Percentiles rank a stretch among this genome's conserved stretches.
phyloP scores from a whole-genome alignment of 768 basidiomycete genomes.

The Coprinopsis sp. region DNA sequence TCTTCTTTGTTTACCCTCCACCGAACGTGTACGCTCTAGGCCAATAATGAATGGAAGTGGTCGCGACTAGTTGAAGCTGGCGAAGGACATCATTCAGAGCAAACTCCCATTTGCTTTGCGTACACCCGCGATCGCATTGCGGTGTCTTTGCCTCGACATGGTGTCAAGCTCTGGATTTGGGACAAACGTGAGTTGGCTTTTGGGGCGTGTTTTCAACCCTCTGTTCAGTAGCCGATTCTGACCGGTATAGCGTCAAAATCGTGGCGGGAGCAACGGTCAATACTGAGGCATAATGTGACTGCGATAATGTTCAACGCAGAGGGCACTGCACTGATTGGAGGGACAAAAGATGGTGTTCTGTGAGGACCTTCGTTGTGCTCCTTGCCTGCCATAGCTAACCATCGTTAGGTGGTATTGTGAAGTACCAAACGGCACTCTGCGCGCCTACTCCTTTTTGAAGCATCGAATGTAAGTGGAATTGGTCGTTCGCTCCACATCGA shows the following conservation, averaged over 20 bases:
- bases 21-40: conserved; percentile 24
- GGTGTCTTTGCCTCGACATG: conserved; percentile 52
- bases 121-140: conserved; percentile 56
- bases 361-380: conserved; percentile 25
- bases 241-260: conserved; percentile 35
- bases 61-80: conserved; percentile 50
- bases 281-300: conserved; percentile 60
- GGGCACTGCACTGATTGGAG: conserved; percentile 61
- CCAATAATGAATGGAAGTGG: conserved; percentile 51
- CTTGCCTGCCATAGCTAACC: neutral
- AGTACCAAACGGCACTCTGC: conserved; percentile 61
- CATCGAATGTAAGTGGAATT: conserved; percentile 47
- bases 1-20: neutral
- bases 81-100: conserved; percentile 28
- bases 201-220: neutral
- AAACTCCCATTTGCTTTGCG: conserved; percentile 47
- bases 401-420: conserved; percentile 58
- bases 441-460: conserved; percentile 55
- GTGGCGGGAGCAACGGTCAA: conserved; percentile 63
- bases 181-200: conserved; percentile 40
- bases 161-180: conserved; percentile 65
- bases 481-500: neutral
- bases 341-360: conserved; percentile 67
- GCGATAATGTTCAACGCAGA: conserved; percentile 59
- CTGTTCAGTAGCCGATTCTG: neutral